Evolutionary conservation across 116 monocot species (phyloP).

Genomic region (Phalaenopsis hybrid): DNA sequence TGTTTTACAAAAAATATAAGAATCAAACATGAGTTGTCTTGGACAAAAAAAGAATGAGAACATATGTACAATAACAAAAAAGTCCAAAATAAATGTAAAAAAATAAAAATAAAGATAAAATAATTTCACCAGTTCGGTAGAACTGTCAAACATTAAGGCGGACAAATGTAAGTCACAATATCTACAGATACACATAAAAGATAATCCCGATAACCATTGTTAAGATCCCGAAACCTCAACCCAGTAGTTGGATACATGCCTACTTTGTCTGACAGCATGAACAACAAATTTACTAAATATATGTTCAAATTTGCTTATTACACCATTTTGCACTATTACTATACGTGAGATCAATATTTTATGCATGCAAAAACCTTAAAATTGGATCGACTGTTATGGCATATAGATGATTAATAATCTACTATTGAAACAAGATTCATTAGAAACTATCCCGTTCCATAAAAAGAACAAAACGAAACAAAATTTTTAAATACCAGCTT

Average conservation of each 20-base stretch:
- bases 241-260: neutral
- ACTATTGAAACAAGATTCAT: neutral
- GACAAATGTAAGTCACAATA: neutral
- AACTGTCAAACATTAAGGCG: neutral
- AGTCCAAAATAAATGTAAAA: neutral
- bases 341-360: neutral
- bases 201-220: neutral
- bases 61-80: neutral
- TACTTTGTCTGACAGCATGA: neutral
- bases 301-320: neutral
- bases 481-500: constrained; percentile 56
- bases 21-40: too few species aligned
- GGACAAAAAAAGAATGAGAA: neutral
- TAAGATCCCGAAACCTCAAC: neutral
- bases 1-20: neutral
- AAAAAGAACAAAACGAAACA: neutral
- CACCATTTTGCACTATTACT: neutral
- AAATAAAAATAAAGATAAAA: neutral
- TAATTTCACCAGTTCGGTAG: neutral
- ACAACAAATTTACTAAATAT: neutral
- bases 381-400: neutral
- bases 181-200: neutral
- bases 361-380: neutral
- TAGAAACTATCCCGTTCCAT: neutral
- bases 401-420: neutral